Conservation (phyloP, 2,329 filamentous ascomycete genomes). For the Clathrospora elynae region DNA sequence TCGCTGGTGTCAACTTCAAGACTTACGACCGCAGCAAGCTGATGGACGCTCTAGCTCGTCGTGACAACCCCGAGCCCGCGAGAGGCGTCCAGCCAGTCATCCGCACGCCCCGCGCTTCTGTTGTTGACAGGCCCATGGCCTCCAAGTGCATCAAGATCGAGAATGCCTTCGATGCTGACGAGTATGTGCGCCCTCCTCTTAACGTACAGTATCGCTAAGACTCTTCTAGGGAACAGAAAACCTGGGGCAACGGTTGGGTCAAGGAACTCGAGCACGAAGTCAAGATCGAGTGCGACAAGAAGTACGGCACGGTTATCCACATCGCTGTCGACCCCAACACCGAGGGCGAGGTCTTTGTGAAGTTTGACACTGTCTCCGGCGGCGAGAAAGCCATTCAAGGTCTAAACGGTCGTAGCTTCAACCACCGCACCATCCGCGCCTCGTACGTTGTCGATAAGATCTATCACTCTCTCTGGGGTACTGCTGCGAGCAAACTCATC, state of each 20-base stretch:
- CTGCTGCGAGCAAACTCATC: slow-evolving; percentile 36
- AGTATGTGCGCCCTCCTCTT: slow-evolving; percentile 64
- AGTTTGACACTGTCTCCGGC: slow-evolving; percentile 93
- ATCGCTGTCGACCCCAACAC: slow-evolving; percentile 93
- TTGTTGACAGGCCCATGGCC: slow-evolving; percentile 78
- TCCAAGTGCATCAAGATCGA: slow-evolving; percentile 93
- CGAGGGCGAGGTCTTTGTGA: slow-evolving; percentile 95
- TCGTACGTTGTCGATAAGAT: slow-evolving; percentile 97
- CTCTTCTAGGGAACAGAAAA: slow-evolving; percentile 30
- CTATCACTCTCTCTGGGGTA: slow-evolving; percentile 83
- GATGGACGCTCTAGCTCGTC: slow-evolving; percentile 95
- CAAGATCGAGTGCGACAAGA: slow-evolving; percentile 86
- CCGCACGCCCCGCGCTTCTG: slow-evolving; percentile 77
- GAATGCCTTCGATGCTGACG: slow-evolving; percentile 91
- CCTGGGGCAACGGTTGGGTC: slow-evolving; percentile 64
- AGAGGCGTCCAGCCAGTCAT: slow-evolving; percentile 48
- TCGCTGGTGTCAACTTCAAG: slow-evolving; percentile 98
- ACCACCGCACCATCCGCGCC: slow-evolving; percentile 88
- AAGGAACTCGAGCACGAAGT: slow-evolving; percentile 96
- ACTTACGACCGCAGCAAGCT: slow-evolving; percentile 98
- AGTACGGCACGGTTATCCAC: slow-evolving; percentile 98
- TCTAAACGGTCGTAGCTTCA: slow-evolving; percentile 95
- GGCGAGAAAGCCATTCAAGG: slow-evolving; percentile 98
- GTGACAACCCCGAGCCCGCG: slow-evolving; percentile 72
- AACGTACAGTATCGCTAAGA: slow-evolving; percentile 19